Conservation (phyloP, 139 green algal genomes). For the Tetradesmus obliquus region DNA sequence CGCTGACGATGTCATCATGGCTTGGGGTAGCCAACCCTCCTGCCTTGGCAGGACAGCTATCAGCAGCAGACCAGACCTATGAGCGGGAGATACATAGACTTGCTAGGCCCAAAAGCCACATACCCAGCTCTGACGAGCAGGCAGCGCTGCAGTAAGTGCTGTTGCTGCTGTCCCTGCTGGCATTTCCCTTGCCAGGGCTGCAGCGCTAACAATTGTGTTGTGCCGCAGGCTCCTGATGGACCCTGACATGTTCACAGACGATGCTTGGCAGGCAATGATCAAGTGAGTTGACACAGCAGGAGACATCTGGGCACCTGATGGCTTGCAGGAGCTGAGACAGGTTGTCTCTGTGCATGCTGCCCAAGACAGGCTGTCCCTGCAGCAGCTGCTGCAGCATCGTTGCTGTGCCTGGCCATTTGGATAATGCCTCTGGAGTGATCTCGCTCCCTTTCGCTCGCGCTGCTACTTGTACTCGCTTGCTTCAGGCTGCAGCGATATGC, state of each 20-base stretch:
- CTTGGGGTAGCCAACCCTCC: constrained; percentile 1
- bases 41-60: not conserved
- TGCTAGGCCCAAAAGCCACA: not conserved
- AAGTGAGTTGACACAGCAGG: constrained; percentile 27
- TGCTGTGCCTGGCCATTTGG: not conserved
- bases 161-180: not conserved
- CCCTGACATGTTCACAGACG: constrained; percentile 51
- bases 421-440: too few relatives aligned
- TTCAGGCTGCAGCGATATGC: constrained; percentile 60
- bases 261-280: constrained; percentile 48
- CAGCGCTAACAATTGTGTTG: not conserved
- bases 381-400: not conserved
- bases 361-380: not conserved
- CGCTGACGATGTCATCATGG: not conserved
- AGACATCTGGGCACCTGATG: not conserved
- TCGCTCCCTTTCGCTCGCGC: too few relatives aligned
- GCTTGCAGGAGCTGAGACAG: not conserved
- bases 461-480: too few relatives aligned
- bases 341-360: not conserved
- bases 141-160: constrained; percentile 22
- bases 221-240: constrained; percentile 1
- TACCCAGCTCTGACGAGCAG: constrained; percentile 23
- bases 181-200: not conserved
- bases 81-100: constrained; percentile 16
- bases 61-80: constrained; percentile 24